phyloP scores from a whole-genome alignment of 2,329 filamentous ascomycete genomes.

The Fusarium clavum region DNA sequence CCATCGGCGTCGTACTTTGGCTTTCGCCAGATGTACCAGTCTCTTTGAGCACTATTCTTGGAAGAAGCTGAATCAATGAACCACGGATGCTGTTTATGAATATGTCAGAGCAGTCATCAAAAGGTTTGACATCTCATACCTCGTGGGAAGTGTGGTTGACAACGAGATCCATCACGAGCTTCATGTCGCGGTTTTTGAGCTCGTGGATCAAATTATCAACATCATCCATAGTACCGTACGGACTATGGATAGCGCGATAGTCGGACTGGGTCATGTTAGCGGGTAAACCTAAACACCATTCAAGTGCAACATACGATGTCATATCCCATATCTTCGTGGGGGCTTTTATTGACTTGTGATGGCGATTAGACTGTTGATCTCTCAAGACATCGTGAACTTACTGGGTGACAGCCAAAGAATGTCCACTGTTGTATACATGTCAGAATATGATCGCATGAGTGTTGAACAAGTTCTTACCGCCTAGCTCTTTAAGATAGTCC shows the following conservation, averaged over 20 bases:
- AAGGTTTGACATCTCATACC: neutral
- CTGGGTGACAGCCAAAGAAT: slow-evolving; percentile 9
- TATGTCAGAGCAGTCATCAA: neutral
- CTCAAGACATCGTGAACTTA: accelerated
- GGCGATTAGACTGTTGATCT: neutral
- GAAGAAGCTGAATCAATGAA: slow-evolving; percentile 36
- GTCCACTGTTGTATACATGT: neutral
- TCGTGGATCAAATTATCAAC: slow-evolving; percentile 35
- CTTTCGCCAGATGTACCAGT: slow-evolving; percentile 74
- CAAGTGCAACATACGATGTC: slow-evolving; percentile 24
- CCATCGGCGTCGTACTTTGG: slow-evolving; percentile 64
- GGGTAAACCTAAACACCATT: accelerated
- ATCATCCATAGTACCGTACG: slow-evolving; percentile 36
- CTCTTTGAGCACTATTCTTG: slow-evolving; percentile 40
- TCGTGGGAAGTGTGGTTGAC: slow-evolving; percentile 40
- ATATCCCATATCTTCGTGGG: slow-evolving; percentile 41
- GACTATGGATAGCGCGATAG: slow-evolving; percentile 36
- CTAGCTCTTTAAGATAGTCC: slow-evolving; percentile 54
- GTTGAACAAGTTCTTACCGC: neutral
- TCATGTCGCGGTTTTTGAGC: slow-evolving; percentile 30
- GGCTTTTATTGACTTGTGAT: slow-evolving; percentile 33
- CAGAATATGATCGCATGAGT: neutral
- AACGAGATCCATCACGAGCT: slow-evolving; percentile 38
- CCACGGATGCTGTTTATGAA: slow-evolving; percentile 23
- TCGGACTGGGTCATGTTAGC: slow-evolving; percentile 3